A percentile compares a stretch with the other conserved stretches of the same genome.
These are phyloP conservation scores for Periconia sp. DNA, from an alignment of 2,329 filamentous ascomycete genomes.

Conservation along the genomic window DNA sequence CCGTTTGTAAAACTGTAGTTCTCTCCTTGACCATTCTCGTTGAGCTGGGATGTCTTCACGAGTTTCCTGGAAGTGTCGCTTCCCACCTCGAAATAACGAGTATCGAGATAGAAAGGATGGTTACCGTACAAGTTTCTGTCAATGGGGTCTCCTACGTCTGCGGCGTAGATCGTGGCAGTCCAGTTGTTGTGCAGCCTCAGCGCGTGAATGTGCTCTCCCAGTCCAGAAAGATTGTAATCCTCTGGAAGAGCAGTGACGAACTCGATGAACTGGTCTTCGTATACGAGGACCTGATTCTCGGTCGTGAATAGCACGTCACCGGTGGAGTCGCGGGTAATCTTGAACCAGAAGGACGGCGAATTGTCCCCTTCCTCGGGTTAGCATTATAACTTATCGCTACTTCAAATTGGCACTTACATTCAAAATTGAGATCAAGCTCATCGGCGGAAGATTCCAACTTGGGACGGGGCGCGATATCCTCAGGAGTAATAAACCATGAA, in stretches of 20 bases:
- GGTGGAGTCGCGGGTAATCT: conserved; percentile 58
- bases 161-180: conserved; percentile 68
- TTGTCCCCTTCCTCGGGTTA: conserved; percentile 51
- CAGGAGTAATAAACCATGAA: conserved; percentile 68
- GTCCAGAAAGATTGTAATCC: conserved; percentile 74
- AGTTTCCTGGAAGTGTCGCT: conserved; percentile 53
- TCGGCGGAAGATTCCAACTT: conserved; percentile 43
- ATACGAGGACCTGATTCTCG: conserved; percentile 64
- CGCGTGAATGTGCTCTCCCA: conserved; percentile 73
- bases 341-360: conserved; percentile 60
- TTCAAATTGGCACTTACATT: conserved; percentile 21
- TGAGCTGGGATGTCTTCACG: conserved; percentile 55
- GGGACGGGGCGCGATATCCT: conserved; percentile 63
- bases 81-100: conserved; percentile 66
- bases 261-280: conserved; percentile 77
- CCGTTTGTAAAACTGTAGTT: conserved; percentile 1
- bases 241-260: conserved; percentile 67
- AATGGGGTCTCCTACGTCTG: conserved; percentile 67
- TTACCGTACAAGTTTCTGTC: conserved; percentile 72
- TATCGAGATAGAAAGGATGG: conserved; percentile 80
- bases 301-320: conserved; percentile 72
- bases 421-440: conserved; percentile 52
- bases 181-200: conserved; percentile 72
- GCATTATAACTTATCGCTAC: background rate
- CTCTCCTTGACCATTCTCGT: conserved; percentile 8